These are phyloP conservation scores for Adansonia rubrostipa DNA, from an alignment of 441 rosid genomes.

Conservation along the genomic window DNA sequence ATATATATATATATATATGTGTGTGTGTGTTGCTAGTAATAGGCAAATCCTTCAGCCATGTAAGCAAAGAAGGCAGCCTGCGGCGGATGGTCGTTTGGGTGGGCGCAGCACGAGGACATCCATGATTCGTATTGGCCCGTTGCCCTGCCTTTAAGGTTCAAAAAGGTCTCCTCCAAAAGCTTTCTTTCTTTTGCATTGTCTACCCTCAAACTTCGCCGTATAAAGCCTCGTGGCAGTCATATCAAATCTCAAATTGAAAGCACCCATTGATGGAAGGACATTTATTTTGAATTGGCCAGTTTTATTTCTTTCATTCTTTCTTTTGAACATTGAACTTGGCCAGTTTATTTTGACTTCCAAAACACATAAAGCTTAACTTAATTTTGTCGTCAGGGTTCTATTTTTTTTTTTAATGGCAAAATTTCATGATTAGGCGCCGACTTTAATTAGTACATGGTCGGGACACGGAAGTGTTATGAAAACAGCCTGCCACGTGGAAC, in stretches of 20 bases:
- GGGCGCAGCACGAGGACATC: conserved; percentile 28
- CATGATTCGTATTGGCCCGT: conserved; percentile 27
- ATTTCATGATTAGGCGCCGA: neutral
- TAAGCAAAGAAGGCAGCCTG: neutral
- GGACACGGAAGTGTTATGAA: neutral
- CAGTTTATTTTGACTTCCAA: neutral
- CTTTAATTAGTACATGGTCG: conserved; percentile 10
- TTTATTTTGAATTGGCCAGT: no score
- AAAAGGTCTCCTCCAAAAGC: neutral
- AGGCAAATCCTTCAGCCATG: neutral
- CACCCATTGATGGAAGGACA: conserved; percentile 7
- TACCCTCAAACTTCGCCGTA: neutral
- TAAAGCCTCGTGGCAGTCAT: conserved; percentile 35
- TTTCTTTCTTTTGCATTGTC: neutral
- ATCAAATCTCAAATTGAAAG: conserved; percentile 25
- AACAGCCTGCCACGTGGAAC: conserved; percentile 27
- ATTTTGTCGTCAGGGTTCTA: no score
- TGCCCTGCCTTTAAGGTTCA: conserved; percentile 23
- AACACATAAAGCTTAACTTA: neutral
- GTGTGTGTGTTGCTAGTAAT: no score
- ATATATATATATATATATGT: no score
- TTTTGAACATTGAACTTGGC: neutral
- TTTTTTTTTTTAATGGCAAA: no score
- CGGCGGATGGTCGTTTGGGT: neutral
- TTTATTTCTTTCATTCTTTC: no score